phyloP scores from a whole-genome alignment of 805 yeast genomes.

The Wickerhamomyces rabaulensis region DNA sequence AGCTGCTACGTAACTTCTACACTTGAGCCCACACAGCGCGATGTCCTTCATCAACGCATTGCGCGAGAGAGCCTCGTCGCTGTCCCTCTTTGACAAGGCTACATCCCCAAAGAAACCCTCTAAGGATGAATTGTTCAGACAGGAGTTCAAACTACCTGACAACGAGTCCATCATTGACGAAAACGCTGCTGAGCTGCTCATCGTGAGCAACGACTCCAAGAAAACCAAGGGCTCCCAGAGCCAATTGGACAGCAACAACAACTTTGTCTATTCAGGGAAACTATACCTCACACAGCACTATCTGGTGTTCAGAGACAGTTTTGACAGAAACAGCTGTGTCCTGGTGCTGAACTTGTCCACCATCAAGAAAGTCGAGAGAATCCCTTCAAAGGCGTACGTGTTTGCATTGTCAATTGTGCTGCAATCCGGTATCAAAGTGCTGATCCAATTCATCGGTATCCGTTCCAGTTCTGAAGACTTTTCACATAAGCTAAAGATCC shows the following conservation, averaged over 20 bases:
- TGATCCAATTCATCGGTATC: constrained; percentile 73
- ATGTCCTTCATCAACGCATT: constrained; percentile 44
- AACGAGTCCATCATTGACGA: constrained; percentile 62
- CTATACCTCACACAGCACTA: constrained; percentile 72
- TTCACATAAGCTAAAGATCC: constrained; percentile 59
- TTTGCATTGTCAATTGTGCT: constrained; percentile 74
- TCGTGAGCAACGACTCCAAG: constrained; percentile 19
- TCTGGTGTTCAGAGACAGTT: constrained; percentile 66
- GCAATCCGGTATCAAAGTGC: constrained; percentile 55
- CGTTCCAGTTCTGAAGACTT: constrained; percentile 77
- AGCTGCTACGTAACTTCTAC: too few relatives aligned
- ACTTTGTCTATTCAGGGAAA: constrained; percentile 50
- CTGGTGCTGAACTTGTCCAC: constrained; percentile 72
- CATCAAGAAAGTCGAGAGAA: constrained; percentile 77
- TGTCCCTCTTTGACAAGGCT: constrained; percentile 35
- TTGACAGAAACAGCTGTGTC: constrained; percentile 62
- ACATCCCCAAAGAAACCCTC: constrained; percentile 40
- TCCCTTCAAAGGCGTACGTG: constrained; percentile 69
- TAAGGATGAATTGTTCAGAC: constrained; percentile 66
- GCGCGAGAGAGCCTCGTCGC: constrained; percentile 41
- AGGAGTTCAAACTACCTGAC: constrained; percentile 65
- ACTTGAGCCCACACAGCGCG: too few relatives aligned
- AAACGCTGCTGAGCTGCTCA: constrained; percentile 57
- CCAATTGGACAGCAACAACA: constrained; percentile 18
- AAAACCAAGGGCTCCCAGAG: constrained; percentile 2